Percentiles rank a stretch among this genome's conserved stretches.
Evolutionary conservation across 345 rosid genomes (phyloP).

Genomic region (Ceriops tagal): DNA sequence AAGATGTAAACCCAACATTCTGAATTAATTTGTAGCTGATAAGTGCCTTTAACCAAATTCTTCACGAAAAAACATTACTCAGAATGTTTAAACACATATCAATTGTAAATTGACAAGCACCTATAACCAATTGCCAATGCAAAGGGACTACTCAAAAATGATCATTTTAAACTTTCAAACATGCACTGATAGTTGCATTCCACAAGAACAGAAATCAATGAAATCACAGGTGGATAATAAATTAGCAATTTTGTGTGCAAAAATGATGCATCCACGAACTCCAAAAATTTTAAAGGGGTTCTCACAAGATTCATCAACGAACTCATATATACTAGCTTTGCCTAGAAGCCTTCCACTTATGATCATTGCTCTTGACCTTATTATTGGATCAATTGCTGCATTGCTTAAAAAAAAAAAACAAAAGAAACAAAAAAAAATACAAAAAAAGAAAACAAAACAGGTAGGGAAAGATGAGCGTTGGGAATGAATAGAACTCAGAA

Average conservation of each 20-base stretch:
- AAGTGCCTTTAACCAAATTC: too few species aligned
- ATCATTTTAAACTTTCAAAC: background rate
- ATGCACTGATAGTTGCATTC: constrained; percentile 5
- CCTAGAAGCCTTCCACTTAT: constrained; percentile 79
- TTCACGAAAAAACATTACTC: too few species aligned
- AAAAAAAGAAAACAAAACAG: background rate
- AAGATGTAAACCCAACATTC: constrained; percentile 3
- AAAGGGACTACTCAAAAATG: background rate
- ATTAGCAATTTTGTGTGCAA: background rate
- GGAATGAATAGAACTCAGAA: background rate
- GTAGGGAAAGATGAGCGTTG: background rate
- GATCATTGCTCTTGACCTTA: constrained; percentile 80
- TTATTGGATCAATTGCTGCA: constrained; percentile 42
- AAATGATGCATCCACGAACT: background rate
- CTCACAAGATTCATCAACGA: constrained; percentile 67
- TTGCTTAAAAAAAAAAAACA: constrained; percentile 41
- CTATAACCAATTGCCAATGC: too few species aligned
- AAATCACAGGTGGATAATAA: background rate
- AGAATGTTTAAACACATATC: too few species aligned
- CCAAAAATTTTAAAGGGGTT: constrained; percentile 3
- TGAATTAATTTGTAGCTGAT: background rate
- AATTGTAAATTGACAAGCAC: too few species aligned
- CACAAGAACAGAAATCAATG: background rate
- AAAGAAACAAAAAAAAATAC: constrained; percentile 13
- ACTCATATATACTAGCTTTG: constrained; percentile 42